Percentiles rank a stretch among this genome's conserved stretches.
phyloP scores from a whole-genome alignment of 1,139 yeast genomes.

The Sugiyamaella pinicola region DNA sequence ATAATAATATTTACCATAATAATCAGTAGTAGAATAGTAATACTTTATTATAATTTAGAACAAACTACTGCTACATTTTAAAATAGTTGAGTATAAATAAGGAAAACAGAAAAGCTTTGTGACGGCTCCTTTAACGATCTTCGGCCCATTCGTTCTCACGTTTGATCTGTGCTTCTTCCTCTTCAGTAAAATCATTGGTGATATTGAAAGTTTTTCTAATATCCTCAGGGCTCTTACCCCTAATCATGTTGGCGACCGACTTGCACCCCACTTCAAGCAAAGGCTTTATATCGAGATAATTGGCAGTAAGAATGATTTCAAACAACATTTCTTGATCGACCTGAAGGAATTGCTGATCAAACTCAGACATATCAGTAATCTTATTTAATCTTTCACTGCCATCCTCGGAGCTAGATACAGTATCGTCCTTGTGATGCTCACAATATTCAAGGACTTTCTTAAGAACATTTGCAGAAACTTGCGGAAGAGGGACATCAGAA shows the following conservation, averaged over 20 bases:
- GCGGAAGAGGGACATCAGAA: conserved; percentile 75
- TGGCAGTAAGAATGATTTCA: conserved; percentile 94
- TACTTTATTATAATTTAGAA: no score
- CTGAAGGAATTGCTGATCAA: conserved; percentile 95
- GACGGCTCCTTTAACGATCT: conserved; percentile 75
- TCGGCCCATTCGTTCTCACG: conserved; percentile 99
- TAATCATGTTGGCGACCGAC: conserved; percentile 97
- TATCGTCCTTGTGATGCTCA: conserved; percentile 81
- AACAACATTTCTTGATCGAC: conserved; percentile 99
- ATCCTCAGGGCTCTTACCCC: conserved; percentile 95
- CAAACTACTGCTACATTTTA: no score
- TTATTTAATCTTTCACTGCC: conserved; percentile 52
- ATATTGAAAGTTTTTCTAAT: conserved; percentile 95
- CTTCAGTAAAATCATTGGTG: conserved; percentile 94
- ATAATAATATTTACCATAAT: background rate
- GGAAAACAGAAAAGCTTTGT: no score
- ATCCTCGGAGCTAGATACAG: conserved; percentile 70
- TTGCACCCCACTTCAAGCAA: conserved; percentile 94
- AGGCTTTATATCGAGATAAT: conserved; percentile 91
- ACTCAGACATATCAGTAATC: conserved; percentile 65
- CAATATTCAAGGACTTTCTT: conserved; percentile 96
- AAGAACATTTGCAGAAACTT: conserved; percentile 61
- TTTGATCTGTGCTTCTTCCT: conserved; percentile 96
- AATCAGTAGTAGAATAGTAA: no score
- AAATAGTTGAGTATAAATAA: no score